A percentile compares a stretch with the other conserved stretches of the same genome.
These are phyloP conservation scores for Plasmodium coatneyi DNA, from an alignment of 169 alveolate genomes.

Conservation along the genomic window DNA sequence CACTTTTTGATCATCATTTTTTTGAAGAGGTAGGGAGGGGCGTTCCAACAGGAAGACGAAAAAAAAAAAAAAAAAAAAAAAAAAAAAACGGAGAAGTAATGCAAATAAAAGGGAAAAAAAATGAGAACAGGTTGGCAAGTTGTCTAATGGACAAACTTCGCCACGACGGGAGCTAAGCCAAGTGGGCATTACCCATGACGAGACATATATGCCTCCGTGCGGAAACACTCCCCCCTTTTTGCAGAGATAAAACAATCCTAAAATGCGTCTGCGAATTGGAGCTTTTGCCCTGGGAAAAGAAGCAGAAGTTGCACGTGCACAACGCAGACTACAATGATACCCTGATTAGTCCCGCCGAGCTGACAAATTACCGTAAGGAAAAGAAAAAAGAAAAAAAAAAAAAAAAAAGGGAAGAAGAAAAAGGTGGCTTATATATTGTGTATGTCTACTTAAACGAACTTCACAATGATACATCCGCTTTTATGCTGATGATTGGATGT, in stretches of 20 bases:
- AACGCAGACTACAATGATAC: constrained; percentile 48
- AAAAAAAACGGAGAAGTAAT: neutral
- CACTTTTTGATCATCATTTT: constrained; percentile 38
- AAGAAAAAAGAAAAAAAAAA: neutral
- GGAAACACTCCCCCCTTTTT: neutral
- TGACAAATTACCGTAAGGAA: constrained; percentile 63
- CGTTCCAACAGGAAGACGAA: neutral
- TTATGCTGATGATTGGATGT: neutral
- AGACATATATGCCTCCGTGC: neutral
- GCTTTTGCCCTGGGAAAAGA: constrained; percentile 58
- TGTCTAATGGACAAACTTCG: neutral
- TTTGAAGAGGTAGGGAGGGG: constrained; percentile 33
- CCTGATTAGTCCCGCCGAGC: constrained; percentile 52
- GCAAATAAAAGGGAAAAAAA: neutral
- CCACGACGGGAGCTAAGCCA: neutral
- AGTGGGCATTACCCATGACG: neutral
- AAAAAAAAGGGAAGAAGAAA: neutral
- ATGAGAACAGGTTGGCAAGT: neutral
- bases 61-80: neutral
- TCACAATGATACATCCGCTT: neutral
- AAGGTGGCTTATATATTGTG: neutral
- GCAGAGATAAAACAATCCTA: constrained; percentile 48
- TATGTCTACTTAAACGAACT: neutral
- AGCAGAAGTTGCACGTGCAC: constrained; percentile 23
- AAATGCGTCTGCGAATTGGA: constrained; percentile 60